phyloP scores from a whole-genome alignment of 192 early-diverging fungal genomes.

The Coemansia sp. region DNA sequence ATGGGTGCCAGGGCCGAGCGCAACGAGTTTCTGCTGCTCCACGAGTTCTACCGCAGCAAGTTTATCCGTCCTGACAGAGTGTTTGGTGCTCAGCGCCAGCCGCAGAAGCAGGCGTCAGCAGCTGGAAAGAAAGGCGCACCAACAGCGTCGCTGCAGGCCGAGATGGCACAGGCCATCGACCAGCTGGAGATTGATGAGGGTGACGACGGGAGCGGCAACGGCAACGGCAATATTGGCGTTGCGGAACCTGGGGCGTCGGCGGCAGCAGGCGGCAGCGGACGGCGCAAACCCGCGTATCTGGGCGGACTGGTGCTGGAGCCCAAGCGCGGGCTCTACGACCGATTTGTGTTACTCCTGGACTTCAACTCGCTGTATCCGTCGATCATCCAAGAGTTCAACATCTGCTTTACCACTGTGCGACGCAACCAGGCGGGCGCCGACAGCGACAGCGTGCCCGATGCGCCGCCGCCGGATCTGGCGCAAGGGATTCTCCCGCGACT shows the following conservation, averaged over 20 bases:
- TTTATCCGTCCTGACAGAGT: constrained; percentile 91
- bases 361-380: constrained; percentile 99
- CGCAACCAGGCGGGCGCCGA: constrained; percentile 20
- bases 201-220: constrained; percentile 15
- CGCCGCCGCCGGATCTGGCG: constrained; percentile 65
- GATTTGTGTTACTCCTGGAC: constrained; percentile 91
- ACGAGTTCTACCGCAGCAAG: constrained; percentile 91
- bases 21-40: constrained; percentile 92
- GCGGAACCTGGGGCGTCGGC: not conserved
- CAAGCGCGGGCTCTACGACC: constrained; percentile 95
- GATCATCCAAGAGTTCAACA: constrained; percentile 99
- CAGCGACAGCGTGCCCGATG: constrained; percentile 69
- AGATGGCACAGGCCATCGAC: constrained; percentile 37
- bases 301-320: constrained; percentile 98
- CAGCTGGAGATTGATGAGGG: constrained; percentile 18
- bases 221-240: not conserved
- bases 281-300: constrained; percentile 87
- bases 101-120: not conserved
- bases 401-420: constrained; percentile 97
- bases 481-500: constrained; percentile 86
- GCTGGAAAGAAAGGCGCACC: not conserved
- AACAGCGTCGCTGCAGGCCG: constrained; percentile 24
- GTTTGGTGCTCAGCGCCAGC: constrained; percentile 5
- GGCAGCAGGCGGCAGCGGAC: constrained; percentile 35
- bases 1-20: constrained; percentile 88